Evolutionary conservation across 148 eudicot species (phyloP).

Genomic region (Chenopodium formosanum): DNA sequence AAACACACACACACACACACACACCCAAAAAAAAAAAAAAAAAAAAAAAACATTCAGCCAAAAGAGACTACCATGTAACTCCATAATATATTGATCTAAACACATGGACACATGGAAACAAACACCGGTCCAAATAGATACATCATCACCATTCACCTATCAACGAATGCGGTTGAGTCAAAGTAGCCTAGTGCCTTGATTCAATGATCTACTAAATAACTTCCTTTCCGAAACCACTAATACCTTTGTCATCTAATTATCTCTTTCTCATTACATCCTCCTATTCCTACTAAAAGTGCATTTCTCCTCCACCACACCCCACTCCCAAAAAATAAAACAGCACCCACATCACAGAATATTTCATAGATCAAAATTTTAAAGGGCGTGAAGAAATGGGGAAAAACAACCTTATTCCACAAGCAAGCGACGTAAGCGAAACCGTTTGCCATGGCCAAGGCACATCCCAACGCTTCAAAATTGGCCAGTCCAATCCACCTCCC

Average conservation of each 20-base stretch:
- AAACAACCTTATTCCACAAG: conserved; percentile 88
- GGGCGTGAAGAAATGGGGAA: background rate
- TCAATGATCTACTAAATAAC: background rate
- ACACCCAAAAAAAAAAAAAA: too few relatives aligned
- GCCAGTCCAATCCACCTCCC: conserved; percentile 44
- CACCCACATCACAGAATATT: background rate
- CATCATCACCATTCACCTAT: background rate
- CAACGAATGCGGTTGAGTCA: background rate
- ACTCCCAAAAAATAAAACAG: background rate
- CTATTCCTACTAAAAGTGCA: background rate
- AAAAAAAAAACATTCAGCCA: background rate
- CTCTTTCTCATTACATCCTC: background rate
- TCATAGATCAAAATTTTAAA: background rate
- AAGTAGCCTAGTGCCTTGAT: too few relatives aligned
- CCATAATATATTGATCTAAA: background rate
- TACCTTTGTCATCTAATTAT: background rate
- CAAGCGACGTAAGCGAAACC: conserved; percentile 75
- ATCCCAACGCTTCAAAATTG: conserved; percentile 77
- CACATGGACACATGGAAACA: background rate
- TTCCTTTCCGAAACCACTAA: background rate
- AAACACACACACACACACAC: too few relatives aligned
- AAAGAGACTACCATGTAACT: background rate
- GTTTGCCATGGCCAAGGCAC: conserved; percentile 99
- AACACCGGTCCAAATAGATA: background rate
- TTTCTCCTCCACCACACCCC: background rate